These are phyloP conservation scores for Vitis labrusca DNA, from an alignment of 164 flowering plant species.

Conservation along the genomic window DNA sequence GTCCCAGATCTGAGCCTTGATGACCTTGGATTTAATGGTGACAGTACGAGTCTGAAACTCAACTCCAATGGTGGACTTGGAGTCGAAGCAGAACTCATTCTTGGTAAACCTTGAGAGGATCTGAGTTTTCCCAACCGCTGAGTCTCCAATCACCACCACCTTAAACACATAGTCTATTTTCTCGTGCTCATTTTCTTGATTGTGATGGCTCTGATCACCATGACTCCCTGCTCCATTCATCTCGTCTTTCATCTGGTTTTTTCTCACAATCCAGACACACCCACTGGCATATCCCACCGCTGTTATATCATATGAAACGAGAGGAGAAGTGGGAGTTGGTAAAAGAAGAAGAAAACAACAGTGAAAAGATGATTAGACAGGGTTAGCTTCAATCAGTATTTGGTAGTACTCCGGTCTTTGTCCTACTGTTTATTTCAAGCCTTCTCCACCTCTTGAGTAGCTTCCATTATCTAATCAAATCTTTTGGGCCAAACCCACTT, in stretches of 20 bases:
- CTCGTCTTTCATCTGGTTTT: conserved; percentile 14
- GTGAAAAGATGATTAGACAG: conserved; percentile 1
- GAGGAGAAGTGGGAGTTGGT: conserved; percentile 6
- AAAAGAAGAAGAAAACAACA: neutral
- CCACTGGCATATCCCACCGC: neutral
- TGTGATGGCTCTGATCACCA: neutral
- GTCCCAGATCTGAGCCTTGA: conserved; percentile 92
- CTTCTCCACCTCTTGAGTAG: neutral
- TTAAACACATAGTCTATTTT: conserved; percentile 69
- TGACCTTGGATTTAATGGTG: conserved; percentile 50
- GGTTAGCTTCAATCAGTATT: neutral
- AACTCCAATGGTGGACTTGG: conserved; percentile 81
- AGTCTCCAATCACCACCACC: conserved; percentile 79
- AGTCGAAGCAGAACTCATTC: conserved; percentile 68
- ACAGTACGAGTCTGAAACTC: conserved; percentile 77
- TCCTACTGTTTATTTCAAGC: neutral
- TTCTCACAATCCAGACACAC: conserved; percentile 12
- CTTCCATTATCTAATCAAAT: too few species aligned
- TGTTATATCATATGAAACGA: too few species aligned
- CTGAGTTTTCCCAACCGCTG: conserved; percentile 79
- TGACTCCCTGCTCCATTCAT: neutral
- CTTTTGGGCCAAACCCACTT: too few species aligned
- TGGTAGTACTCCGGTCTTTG: neutral
- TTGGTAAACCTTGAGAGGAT: conserved; percentile 56
- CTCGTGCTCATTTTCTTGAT: conserved; percentile 13